Base-by-base conservation (phyloP, 2,329 filamentous ascomycete genomes). In the Madurella fahalii region DNA sequence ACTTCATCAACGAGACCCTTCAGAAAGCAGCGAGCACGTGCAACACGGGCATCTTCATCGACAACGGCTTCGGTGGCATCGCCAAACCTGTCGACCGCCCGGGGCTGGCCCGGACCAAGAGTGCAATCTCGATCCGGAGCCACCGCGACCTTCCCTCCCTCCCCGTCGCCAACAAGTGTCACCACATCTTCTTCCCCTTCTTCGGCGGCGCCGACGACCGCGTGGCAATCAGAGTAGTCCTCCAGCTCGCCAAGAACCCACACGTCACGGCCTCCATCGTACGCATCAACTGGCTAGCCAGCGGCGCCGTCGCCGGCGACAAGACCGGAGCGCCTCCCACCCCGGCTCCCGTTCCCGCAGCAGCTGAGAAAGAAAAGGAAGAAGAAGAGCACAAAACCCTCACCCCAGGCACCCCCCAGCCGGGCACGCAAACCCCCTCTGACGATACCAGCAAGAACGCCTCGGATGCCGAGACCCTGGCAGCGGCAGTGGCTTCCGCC, bases 181-280 rank as follows among this genome's bases (percentile, higher is more conserved):
- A 95, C 67, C 90, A 93, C 67, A 80, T 97, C 61, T 92, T 95
- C 68, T 77, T 95, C 51, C 87, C 92, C 0, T 97, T 90, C 71
- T 85, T 96, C 56, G 92, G 93, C 16, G 89, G 89, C 9, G 74
- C 77, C 1, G 94, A 99, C 65, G 93, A 96, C 65, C 81, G 84
- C 8, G 82, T 86, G 4, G 92, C 91, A 0, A 77, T 97, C 0
- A 79, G 85, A 1, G 82, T 97, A 20, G 87, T 93, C 2, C 77
- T 97, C 2, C 93, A 96, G 65, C 79, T 99, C 1, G 89, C 86
- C 1, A 84, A 86, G 67, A 94, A 91, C 64, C 79, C 83, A 4
- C 82, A 88, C 42, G 83, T 96, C 25, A 92, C 89, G 0, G 89
- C 85, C 0, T 93, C 89, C 0, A 80, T 96, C 32, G 75, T 87